Evolutionary conservation across 169 alveolate genomes (phyloP).

Genomic region (Plasmodium gonderi): DNA sequence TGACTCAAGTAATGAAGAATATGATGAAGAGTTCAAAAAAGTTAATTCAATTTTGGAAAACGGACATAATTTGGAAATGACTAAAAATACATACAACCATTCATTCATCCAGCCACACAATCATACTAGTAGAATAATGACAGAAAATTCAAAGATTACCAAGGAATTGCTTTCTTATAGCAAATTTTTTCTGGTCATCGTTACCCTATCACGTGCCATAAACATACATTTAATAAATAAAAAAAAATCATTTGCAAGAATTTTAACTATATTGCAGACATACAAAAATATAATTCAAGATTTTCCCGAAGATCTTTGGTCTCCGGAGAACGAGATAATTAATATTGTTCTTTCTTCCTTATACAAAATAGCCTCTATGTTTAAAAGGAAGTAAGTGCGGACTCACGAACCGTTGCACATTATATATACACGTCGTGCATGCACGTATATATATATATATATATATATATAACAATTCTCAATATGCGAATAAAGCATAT

Average conservation of each 20-base stretch:
- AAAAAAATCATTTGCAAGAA: constrained; percentile 58
- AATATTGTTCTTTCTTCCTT: constrained; percentile 31
- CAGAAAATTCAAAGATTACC: constrained; percentile 13
- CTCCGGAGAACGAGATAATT: constrained; percentile 53
- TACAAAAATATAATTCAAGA: constrained; percentile 56
- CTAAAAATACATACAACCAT: neutral
- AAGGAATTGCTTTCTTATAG: constrained; percentile 73
- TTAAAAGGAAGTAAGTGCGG: constrained; percentile 48
- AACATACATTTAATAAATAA: constrained; percentile 52
- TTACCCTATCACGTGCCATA: constrained; percentile 72
- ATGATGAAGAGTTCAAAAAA: constrained; percentile 54
- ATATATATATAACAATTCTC: neutral
- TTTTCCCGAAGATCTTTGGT: constrained; percentile 53
- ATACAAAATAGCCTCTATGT: constrained; percentile 60
- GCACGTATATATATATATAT: neutral
- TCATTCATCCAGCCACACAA: neutral
- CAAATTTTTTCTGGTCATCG: constrained; percentile 62
- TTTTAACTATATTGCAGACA: constrained; percentile 34
- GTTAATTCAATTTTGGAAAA: constrained; percentile 26
- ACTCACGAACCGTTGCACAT: neutral
- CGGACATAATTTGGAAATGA: neutral
- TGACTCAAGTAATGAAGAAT: constrained; percentile 10
- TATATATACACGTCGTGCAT: neutral
- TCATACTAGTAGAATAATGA: neutral
- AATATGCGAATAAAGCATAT: neutral